Evolutionary conservation across 441 rosid genomes (phyloP), one percentile per base, ranked within the genome.

Genomic region (Raphanus hybrid): DNA sequence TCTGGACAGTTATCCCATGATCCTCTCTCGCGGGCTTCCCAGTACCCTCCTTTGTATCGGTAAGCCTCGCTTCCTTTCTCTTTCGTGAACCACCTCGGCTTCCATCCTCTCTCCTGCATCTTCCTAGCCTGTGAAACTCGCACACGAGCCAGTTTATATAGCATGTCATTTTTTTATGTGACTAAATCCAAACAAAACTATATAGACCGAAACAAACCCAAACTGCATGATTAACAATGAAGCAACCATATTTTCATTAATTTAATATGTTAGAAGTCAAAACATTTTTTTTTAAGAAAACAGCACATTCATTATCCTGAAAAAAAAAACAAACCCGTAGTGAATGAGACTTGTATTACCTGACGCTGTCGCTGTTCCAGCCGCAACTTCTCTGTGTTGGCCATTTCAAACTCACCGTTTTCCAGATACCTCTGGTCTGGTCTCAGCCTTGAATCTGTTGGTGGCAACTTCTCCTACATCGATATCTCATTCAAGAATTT

Each of bases 61-160:
- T 82, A 88, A 6, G 86, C 41, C 7, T 73, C 80, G 34, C 84
- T 81, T 14, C 77, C 84, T 72, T 80, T 78, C 16, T 85, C 87
- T 70, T 79, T 85, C 5, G 62, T 73, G 73, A 88, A 88, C 92
- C 92, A 88, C 48, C 79, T 85, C 3, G 92, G 86, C 74, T 83
- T 85, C 92, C 92, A 87, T 9, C 90, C 92, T 23, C 87, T 84
- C 62, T 88, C 92, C 48, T 88, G 92, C 89, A 88, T 83, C 78
- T 82, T 85, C 75, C 89, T 75, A 43, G 92, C 87, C 90, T 88
- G 88, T 48, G 4, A 45, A 45, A 15, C 52, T 26, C 61, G 26
- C 39, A 34, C 39, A 67, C 12, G 3, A 12, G 10, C 37, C 61
- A 45, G 12, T 70, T 70, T 55, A 64, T 52, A 52, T 52, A 15